Percentiles rank a stretch among this genome's conserved stretches.
Conservation (phyloP, 371 early-diverging fungal genomes). For the Mucor indicus region DNA sequence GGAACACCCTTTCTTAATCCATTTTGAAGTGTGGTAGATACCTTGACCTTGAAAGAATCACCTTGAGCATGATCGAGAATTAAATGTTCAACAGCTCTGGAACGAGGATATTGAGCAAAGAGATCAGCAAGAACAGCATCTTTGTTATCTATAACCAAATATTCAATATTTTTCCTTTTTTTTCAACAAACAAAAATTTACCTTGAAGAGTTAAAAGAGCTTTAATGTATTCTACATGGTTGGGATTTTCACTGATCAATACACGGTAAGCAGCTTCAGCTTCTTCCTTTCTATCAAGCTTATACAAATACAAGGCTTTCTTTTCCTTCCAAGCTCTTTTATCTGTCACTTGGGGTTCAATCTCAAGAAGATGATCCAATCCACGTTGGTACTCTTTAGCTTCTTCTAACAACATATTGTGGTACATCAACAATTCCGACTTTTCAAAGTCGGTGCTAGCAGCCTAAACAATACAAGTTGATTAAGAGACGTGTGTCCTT, state of each 20-base stretch:
- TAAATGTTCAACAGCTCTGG: slow-evolving; percentile 73
- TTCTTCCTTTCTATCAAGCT: slow-evolving; percentile 63
- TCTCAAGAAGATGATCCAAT: slow-evolving; percentile 69
- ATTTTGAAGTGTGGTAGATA: slow-evolving; percentile 63
- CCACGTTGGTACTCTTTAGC: slow-evolving; percentile 73
- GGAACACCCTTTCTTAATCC: slow-evolving; percentile 90
- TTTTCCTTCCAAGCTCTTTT: slow-evolving; percentile 69
- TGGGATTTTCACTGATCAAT: slow-evolving; percentile 81
- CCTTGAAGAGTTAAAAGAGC: slow-evolving; percentile 52
- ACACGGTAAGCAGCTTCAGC: slow-evolving; percentile 73
- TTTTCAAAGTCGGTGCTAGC: slow-evolving; percentile 63
- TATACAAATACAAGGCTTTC: slow-evolving; percentile 66
- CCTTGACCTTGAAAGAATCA: slow-evolving; percentile 62
- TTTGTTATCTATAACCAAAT: slow-evolving; percentile 21
- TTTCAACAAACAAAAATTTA: too few relatives aligned
- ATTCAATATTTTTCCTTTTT: too few relatives aligned
- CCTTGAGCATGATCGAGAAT: slow-evolving; percentile 76
- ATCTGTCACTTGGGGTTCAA: slow-evolving; percentile 73
- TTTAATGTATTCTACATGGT: slow-evolving; percentile 68
- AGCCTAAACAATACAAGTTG: slow-evolving; percentile 25
- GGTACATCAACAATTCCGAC: slow-evolving; percentile 78
- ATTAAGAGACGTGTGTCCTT: not conserved
- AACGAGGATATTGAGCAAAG: slow-evolving; percentile 72
- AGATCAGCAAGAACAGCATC: slow-evolving; percentile 57
- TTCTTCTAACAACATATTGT: slow-evolving; percentile 77